These are phyloP conservation scores for Corymbia calophylla DNA, from an alignment of 441 rosid species.

Conservation along the genomic window DNA sequence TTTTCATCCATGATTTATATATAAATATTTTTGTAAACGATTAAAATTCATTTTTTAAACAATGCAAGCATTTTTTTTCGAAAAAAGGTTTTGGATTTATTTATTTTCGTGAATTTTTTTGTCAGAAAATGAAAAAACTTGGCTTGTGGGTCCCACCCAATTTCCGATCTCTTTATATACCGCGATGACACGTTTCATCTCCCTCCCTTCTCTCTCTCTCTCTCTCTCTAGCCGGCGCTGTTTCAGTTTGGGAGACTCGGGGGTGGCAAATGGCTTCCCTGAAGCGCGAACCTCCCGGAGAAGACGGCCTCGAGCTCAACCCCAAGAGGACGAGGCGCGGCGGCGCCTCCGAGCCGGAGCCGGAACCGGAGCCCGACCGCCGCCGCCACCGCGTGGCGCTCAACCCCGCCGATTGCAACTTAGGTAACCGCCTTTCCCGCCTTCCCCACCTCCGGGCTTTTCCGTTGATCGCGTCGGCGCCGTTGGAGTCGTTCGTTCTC, in stretches of 20 bases:
- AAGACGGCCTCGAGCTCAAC: neutral
- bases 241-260: neutral
- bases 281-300: conserved; percentile 1
- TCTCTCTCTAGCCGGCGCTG: neutral
- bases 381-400: conserved; percentile 7
- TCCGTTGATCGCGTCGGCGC: neutral
- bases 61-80: neutral
- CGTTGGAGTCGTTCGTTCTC: neutral
- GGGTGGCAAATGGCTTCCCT: neutral
- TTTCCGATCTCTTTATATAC: neutral
- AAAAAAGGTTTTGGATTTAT: neutral
- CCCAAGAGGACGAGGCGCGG: conserved; percentile 3
- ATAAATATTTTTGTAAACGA: no score
- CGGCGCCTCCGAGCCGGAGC: neutral
- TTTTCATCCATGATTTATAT: neutral
- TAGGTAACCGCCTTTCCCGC: neutral
- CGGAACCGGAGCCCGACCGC: neutral
- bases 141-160: neutral
- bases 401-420: conserved; percentile 23
- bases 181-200: neutral
- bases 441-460: neutral
- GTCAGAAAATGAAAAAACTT: neutral
- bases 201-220: neutral
- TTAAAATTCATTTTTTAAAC: no score
- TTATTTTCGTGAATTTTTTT: neutral